Evolutionary conservation across 768 basidiomycete species (phyloP), one percentile per base, ranked within the genome.

Genomic region (Lactarius deliciosus): DNA sequence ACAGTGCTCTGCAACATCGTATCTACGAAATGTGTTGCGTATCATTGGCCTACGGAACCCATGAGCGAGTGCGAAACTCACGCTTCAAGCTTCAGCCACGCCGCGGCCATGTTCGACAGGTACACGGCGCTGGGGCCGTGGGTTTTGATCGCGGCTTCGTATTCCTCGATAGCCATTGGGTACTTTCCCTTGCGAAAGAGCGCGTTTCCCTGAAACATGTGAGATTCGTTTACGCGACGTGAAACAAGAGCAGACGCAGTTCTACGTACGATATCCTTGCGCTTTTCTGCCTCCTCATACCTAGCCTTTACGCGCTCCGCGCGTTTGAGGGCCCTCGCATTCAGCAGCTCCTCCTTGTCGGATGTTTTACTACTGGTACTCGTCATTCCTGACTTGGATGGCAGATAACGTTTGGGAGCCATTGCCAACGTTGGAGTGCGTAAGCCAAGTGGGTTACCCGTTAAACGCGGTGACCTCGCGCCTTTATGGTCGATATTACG

Each of bases 41-140:
- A 20, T 57, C 10, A 65, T 15, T 38, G 2, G 5, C 4, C 45
- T 2, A 7, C 8, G 5, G 28, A 28, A 38, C 36, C 28, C 2
- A 32, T 47, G 57, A 28, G 11, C 25, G 4, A 58, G 6, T 2
- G 11, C 3, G 30, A 53, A 15, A 68, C 75, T 54, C 43, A 74
- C 75, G 53, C 22, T 55, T 77, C 74, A 4, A 82, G 72, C 67
- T 82, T 80, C 15, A 84, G 72, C 69, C 79, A 79, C 1, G 80
- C 75, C 22, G 77, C 76, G 0, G 81, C 77, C 30, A 83, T 71
- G 66, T 84, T 84, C 11, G 77, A 60, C 56, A 83, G 73, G 61
- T 80, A 78, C 5, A 78, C 65, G 0, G 79, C 75, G 30, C 79
- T 76, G 0, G 74, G 72, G 1, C 81, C 78, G 53, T 82, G 78